These are phyloP conservation scores for Paramecium caudatum DNA, from an alignment of 73 alveolate genomes.

Conservation along the genomic window DNA sequence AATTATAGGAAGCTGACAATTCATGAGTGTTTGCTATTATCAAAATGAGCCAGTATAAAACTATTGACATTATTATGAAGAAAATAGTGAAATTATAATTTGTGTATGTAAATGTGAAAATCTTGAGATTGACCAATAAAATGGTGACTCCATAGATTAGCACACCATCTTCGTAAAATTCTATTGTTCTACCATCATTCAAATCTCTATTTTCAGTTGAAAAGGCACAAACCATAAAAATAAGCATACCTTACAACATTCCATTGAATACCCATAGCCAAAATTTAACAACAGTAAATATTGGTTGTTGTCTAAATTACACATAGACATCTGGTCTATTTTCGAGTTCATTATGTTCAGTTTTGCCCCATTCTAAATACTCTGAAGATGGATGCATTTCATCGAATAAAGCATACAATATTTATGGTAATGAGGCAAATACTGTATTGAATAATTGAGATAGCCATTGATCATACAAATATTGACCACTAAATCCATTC, in stretches of 20 bases:
- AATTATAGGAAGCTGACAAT: slow-evolving; percentile 18
- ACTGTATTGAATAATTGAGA: slow-evolving; percentile 64
- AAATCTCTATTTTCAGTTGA: not conserved
- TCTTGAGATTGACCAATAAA: slow-evolving; percentile 50
- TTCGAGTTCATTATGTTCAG: slow-evolving; percentile 52
- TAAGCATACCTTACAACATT: slow-evolving; percentile 48
- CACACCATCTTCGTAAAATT: slow-evolving; percentile 56
- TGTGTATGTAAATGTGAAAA: slow-evolving; percentile 63
- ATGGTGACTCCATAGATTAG: slow-evolving; percentile 18
- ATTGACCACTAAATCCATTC: slow-evolving; percentile 84
- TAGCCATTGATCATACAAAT: slow-evolving; percentile 73
- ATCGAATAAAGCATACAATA: slow-evolving; percentile 75
- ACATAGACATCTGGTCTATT: slow-evolving; percentile 56
- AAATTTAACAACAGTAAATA: slow-evolving; percentile 56
- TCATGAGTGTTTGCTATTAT: not conserved
- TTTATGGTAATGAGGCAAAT: slow-evolving; percentile 66
- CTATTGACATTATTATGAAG: slow-evolving; percentile 10
- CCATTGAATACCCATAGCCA: slow-evolving; percentile 77
- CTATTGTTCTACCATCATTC: slow-evolving; percentile 50
- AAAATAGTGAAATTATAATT: slow-evolving; percentile 59
- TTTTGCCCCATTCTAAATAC: slow-evolving; percentile 53
- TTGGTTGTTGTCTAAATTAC: slow-evolving; percentile 63
- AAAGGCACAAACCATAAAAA: not conserved
- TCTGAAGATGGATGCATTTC: slow-evolving; percentile 74
- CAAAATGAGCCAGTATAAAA: slow-evolving; percentile 50